phyloP scores from a whole-genome alignment of 352 stramenopile genomes.

The Phytophthora nicotianae region DNA sequence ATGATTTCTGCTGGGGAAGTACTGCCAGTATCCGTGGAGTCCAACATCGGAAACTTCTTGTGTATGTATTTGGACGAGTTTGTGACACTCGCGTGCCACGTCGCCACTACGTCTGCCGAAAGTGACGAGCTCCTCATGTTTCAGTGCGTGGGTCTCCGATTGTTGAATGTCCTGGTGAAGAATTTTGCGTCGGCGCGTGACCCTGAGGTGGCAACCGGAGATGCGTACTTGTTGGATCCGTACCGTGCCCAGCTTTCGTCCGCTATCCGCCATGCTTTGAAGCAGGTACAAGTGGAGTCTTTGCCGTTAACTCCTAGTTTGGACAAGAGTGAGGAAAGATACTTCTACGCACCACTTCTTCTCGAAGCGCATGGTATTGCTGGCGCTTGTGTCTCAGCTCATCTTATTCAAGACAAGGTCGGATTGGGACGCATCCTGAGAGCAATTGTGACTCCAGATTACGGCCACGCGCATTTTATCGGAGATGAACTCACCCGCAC shows the following conservation, averaged over 20 bases:
- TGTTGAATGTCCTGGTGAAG: slow-evolving; percentile 71
- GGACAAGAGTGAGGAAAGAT: slow-evolving; percentile 20
- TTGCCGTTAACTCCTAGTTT: slow-evolving; percentile 10
- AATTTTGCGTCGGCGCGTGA: slow-evolving; percentile 64
- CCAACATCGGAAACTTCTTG: slow-evolving; percentile 61
- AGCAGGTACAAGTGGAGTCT: slow-evolving; percentile 51
- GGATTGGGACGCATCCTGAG: slow-evolving; percentile 67
- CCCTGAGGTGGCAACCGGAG: slow-evolving; percentile 62
- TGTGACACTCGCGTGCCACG: slow-evolving; percentile 82
- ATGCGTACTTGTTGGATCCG: slow-evolving; percentile 72
- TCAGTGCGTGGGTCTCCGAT: slow-evolving; percentile 67
- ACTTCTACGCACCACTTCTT: slow-evolving; percentile 69
- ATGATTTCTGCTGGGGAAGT: slow-evolving; percentile 31
- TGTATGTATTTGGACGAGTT: slow-evolving; percentile 91
- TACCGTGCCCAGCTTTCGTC: slow-evolving; percentile 87
- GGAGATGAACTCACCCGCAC: slow-evolving; percentile 64
- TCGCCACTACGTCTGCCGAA: slow-evolving; percentile 70
- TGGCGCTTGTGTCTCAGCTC: slow-evolving; percentile 49
- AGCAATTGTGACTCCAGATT: slow-evolving; percentile 62
- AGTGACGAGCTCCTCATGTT: slow-evolving; percentile 80
- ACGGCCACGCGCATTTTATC: slow-evolving; percentile 64
- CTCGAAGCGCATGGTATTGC: slow-evolving; percentile 74
- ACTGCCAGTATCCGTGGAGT: slow-evolving; percentile 14
- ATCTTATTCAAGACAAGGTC: slow-evolving; percentile 78
- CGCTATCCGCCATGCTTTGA: slow-evolving; percentile 76